These are phyloP conservation scores for Waltergamsia citrina DNA, from an alignment of 2,329 filamentous ascomycete species.

Conservation along the genomic window DNA sequence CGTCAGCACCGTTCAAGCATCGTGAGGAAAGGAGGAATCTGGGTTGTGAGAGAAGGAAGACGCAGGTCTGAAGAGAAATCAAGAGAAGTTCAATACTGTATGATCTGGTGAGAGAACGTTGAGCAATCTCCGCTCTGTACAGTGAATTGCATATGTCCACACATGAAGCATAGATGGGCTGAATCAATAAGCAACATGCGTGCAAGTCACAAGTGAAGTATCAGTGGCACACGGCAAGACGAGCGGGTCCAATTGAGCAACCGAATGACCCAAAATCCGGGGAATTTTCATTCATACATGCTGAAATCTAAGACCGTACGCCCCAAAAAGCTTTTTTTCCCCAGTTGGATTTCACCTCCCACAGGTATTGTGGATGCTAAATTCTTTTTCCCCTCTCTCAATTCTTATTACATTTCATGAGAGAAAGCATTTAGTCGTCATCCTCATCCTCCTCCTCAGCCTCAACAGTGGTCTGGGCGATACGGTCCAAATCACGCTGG, in stretches of 20 bases:
- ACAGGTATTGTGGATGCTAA: constrained; percentile 1
- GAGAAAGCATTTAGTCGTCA: constrained; percentile 45
- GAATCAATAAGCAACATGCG: no score
- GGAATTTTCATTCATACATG: constrained; percentile 31
- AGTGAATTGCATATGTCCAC: no score
- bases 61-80: no score
- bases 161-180: no score
- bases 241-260: constrained; percentile 20
- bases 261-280: constrained; percentile 25
- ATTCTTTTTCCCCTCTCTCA: neutral
- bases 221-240: neutral
- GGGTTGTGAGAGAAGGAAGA: no score
- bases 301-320: constrained; percentile 29
- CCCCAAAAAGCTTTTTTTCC: constrained; percentile 22
- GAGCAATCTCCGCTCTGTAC: neutral
- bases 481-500: constrained; percentile 98
- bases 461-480: constrained; percentile 72
- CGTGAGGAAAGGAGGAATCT: no score
- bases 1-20: no score
- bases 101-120: neutral
- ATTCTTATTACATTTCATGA: neutral
- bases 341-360: constrained; percentile 2
- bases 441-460: constrained; percentile 58
- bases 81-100: no score
- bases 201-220: no score